Base-by-base conservation (phyloP, 352 stramenopile genomes). In the Phytopythium oedochilum region DNA sequence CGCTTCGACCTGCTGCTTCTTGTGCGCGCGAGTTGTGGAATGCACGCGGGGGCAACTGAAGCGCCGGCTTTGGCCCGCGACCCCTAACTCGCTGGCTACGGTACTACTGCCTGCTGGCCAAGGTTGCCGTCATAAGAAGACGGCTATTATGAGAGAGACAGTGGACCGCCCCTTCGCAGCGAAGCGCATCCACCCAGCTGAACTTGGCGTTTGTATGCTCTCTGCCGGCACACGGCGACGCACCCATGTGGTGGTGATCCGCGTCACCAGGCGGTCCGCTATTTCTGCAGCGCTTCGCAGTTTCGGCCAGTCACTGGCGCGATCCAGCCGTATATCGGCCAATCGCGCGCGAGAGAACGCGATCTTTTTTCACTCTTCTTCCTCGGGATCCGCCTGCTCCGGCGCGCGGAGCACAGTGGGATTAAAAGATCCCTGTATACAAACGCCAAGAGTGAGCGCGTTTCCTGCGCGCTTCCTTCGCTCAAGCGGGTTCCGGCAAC, bases 351-450 rank as follows among this genome's bases (percentile, higher is more conserved):
- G 36, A 15, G 14, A 20, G 47, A 55, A 46, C 11, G 58, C 58
- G 58, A 64, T 64, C 58, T 64, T 64, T 64, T 51, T 57, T 20
- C 1, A 7, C 25, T 17, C 39, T 34, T 56, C 23, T 57, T 40
- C 47, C 34, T 35, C 18, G 28, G 34, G 43, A 49, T 49, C 26
- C 43, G 3, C 43, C 20, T 23, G 17, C 38, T 18, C 26, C 26
- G 25, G 23, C n/a, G n/a, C n/a, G n/a, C 34, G 18, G 12, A 23
- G n/a, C 15, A 45, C 20, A n/a, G 44, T 38, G 44, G 44, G 44
- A 34, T 44, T 44, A 29, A 55, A 55, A 55, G 48, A 55, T 45
- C 31, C 32, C 8, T n/a, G 1, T 20, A 34, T 45, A 45, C 39
- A 45, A 45, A 45, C 9, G 9, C 39, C 39, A 28, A 45, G 39